Percentiles rank a stretch among this genome's conserved stretches.
Conservation (phyloP, 2,329 filamentous ascomycete genomes). For the Leptographium flavum region DNA sequence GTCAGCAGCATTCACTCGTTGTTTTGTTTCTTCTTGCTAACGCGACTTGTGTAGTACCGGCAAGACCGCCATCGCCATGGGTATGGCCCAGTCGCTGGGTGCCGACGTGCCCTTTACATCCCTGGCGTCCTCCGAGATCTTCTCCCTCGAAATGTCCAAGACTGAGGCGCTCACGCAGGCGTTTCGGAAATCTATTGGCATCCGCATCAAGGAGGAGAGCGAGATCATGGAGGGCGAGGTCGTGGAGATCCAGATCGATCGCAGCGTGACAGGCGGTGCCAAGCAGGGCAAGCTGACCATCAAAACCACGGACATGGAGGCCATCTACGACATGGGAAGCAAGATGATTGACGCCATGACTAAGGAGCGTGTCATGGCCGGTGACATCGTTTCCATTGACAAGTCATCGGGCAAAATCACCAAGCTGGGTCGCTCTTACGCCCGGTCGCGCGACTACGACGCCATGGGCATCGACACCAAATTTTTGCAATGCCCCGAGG, state of each 20-base stretch:
- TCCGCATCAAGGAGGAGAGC: constrained; percentile 96
- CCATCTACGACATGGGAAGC: constrained; percentile 96
- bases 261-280: constrained; percentile 87
- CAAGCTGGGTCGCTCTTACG: constrained; percentile 89
- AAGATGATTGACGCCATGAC: constrained; percentile 99
- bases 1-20: constrained; percentile 23
- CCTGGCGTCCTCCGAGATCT: constrained; percentile 91
- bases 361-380: constrained; percentile 97
- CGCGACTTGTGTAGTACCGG: constrained; percentile 54
- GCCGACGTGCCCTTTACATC: constrained; percentile 93
- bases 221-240: constrained; percentile 99
- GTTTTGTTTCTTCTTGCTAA: background rate
- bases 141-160: constrained; percentile 98
- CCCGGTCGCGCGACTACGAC: constrained; percentile 92
- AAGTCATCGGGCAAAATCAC: constrained; percentile 97
- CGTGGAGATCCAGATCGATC: constrained; percentile 95
- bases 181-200: constrained; percentile 97
- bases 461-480: constrained; percentile 98
- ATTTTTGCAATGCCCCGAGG: constrained; percentile 93
- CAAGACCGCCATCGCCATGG: constrained; percentile 97
- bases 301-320: constrained; percentile 99
- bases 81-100: constrained; percentile 92
- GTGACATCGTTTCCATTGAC: constrained; percentile 96
- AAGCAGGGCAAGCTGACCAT: constrained; percentile 99
- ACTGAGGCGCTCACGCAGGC: constrained; percentile 95